Evolutionary conservation across 345 rosid genomes (phyloP).

Genomic region (Euclidium syriacum): DNA sequence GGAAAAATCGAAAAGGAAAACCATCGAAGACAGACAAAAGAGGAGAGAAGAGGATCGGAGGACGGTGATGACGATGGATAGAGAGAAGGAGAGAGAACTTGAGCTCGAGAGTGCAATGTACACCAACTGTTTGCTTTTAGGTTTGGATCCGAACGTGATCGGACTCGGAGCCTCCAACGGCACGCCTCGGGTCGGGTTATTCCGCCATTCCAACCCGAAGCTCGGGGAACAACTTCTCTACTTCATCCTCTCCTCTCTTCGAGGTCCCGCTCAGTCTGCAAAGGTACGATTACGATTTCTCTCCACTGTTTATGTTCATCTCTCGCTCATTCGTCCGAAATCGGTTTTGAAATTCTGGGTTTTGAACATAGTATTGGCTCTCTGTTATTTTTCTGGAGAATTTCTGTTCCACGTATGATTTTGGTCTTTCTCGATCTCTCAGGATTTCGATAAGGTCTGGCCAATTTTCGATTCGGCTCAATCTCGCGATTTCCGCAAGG

Average conservation of each 20-base stretch:
- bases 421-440: constrained; percentile 38
- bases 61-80: constrained; percentile 89
- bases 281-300: constrained; percentile 49
- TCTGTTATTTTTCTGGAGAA: not conserved
- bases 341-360: not conserved
- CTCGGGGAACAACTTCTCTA: constrained; percentile 98
- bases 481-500: constrained; percentile 98
- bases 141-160: constrained; percentile 88
- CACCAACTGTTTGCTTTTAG: constrained; percentile 90
- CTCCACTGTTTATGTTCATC: constrained; percentile 3
- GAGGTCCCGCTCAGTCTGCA: constrained; percentile 93
- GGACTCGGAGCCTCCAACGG: constrained; percentile 81
- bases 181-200: constrained; percentile 81
- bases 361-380: not conserved
- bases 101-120: constrained; percentile 99
- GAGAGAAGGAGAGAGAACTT: constrained; percentile 98
- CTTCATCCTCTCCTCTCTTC: constrained; percentile 97
- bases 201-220: constrained; percentile 99
- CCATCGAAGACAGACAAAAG: not conserved
- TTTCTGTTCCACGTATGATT: constrained; percentile 13
- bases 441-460: constrained; percentile 99
- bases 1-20: not conserved
- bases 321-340: constrained; percentile 12
- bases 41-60: constrained; percentile 21
- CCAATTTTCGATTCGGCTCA: constrained; percentile 99